Evolutionary conservation across 352 stramenopile species (phyloP), one percentile per base, ranked within the genome.

Genomic region (Thraustochytrium striatum): DNA sequence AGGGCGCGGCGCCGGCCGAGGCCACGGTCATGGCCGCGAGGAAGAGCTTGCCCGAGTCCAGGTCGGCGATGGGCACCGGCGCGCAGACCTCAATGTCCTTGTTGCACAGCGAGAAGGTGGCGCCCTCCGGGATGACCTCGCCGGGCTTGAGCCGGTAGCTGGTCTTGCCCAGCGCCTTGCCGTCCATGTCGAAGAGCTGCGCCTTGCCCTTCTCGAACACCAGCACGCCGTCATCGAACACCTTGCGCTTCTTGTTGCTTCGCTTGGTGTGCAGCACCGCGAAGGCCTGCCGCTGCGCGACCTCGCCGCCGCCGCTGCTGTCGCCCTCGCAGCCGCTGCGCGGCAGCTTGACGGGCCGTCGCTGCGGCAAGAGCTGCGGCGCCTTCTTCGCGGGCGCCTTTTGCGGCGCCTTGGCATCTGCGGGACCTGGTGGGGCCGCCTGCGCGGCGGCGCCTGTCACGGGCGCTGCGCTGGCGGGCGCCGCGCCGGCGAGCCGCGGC

Each of bases 1-100:
- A 1, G 11, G 11, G 11, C 25, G 7, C 5, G 25, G 9, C 19
- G n/a, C 7, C 8, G 0, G 58, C 58, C 9, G 30, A 5, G 8
- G 33, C 25, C 1, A 5, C 41, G 36, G 59, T n/a, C 32, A 53
- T 25, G 36, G 11, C 72, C 13, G 21, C 52, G 7, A 83, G 2
- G 41, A 83, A 83, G 32, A 83, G 38, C 32, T 61, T 82, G 25
- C 79, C 79, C 25, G 55, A 72, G 9, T 79, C 39, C 36, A 69
- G 84, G 19, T 79, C 58, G 11, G 36, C 43, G 5, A 35, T 36
- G 8, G n/a, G 16, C 11, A 83, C 44, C 2, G 53, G 50, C 9
- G 25, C 41, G 9, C 32, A 21, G 32, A 78, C 39, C 75, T 83
- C 79, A 7, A 79, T 16, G 28, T 83, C 73, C 5, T 62, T 32